These are phyloP conservation scores for Ophiostoma sp. DNA, from an alignment of 2,329 filamentous ascomycete species.

Conservation along the genomic window DNA sequence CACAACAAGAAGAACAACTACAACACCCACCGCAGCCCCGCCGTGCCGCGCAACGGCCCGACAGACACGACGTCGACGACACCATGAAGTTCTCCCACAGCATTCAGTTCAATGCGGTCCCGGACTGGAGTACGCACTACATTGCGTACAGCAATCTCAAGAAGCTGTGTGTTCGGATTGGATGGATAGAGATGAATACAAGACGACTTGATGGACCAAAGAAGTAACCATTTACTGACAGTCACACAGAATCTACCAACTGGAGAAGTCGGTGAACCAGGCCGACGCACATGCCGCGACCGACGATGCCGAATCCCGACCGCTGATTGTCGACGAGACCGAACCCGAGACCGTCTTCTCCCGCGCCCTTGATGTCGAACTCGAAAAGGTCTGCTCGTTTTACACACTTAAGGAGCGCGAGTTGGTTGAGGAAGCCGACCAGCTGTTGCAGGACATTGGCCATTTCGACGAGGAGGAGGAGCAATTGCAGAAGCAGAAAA, in stretches of 20 bases:
- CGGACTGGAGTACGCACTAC: constrained; percentile 98
- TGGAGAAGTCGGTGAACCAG: constrained; percentile 79
- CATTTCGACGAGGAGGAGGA: constrained; percentile 63
- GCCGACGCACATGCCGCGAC: constrained; percentile 55
- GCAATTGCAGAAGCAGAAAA: constrained; percentile 28
- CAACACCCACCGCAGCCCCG: background rate
- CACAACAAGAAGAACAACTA: background rate
- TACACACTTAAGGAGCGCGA: constrained; percentile 88
- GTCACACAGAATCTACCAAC: constrained; percentile 75
- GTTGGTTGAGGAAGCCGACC: constrained; percentile 76
- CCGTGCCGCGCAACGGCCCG: constrained; percentile 33
- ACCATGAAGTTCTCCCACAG: constrained; percentile 99
- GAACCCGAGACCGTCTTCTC: constrained; percentile 82
- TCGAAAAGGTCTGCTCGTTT: constrained; percentile 93
- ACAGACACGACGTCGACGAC: constrained; percentile 45
- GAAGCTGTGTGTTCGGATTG: constrained; percentile 68
- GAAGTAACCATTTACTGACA: background rate
- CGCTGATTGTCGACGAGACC: constrained; percentile 66
- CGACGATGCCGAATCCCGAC: constrained; percentile 77
- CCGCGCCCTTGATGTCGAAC: constrained; percentile 78
- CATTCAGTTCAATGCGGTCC: constrained; percentile 98
- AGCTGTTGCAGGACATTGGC: constrained; percentile 73
- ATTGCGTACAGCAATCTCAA: constrained; percentile 98
- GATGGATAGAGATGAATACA: too few species aligned
- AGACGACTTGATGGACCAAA: too few species aligned